phyloP scores from a whole-genome alignment of 2,329 filamentous ascomycete species.

The Arthrocladium fulminans region DNA sequence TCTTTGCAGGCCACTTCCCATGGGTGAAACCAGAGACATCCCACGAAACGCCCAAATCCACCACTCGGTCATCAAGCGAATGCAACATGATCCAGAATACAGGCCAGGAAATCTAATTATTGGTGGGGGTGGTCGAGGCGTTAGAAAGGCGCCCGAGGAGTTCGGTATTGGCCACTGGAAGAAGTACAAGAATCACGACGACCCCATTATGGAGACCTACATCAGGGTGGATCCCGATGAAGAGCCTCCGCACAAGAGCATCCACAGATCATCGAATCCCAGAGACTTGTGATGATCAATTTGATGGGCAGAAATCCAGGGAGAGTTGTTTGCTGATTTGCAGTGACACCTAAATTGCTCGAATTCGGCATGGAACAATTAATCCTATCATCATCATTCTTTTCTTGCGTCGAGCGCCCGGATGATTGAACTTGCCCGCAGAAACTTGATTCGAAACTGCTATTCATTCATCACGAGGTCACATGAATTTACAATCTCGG shows the following conservation, averaged over 20 bases:
- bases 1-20: conserved; percentile 51
- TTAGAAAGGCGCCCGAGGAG: conserved; percentile 50
- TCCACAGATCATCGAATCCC: too few species aligned
- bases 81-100: conserved; percentile 56
- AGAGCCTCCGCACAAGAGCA: too few species aligned
- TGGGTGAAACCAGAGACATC: conserved; percentile 69
- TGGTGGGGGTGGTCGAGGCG: conserved; percentile 66
- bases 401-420: neutral
- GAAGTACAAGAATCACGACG: conserved; percentile 54
- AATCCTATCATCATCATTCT: neutral
- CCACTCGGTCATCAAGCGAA: conserved; percentile 62
- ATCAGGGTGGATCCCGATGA: neutral
- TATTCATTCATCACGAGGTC: too few species aligned
- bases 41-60: conserved; percentile 63
- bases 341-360: neutral
- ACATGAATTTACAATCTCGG: too few species aligned
- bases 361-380: neutral
- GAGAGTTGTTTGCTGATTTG: neutral
- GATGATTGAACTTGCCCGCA: neutral
- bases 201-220: conserved; percentile 53
- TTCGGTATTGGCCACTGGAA: conserved; percentile 66
- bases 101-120: conserved; percentile 72
- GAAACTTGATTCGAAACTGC: too few species aligned
- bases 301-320: neutral
- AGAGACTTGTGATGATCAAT: neutral